These are phyloP conservation scores for Neltuma alba DNA, from an alignment of 306 rosid species.

Conservation along the genomic window DNA sequence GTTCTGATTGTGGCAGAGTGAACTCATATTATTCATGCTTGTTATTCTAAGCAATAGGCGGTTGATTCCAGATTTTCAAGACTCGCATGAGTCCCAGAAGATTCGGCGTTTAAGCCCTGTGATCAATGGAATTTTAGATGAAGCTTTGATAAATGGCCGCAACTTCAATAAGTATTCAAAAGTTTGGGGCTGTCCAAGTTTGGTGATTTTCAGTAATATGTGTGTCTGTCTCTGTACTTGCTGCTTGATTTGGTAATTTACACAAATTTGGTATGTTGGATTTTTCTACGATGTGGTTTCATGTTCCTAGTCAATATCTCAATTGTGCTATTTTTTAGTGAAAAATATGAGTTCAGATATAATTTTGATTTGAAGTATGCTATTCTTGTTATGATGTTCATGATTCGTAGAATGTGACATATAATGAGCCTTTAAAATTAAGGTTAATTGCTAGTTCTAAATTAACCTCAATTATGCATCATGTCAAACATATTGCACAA, in stretches of 20 bases:
- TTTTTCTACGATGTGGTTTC: background rate
- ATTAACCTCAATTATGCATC: too few relatives aligned
- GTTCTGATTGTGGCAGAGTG: background rate
- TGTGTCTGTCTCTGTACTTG: background rate
- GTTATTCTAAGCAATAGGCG: background rate
- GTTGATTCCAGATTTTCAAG: background rate
- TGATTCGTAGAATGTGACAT: background rate
- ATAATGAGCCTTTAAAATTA: too few relatives aligned
- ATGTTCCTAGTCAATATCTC: background rate
- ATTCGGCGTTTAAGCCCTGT: background rate
- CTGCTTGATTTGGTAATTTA: background rate
- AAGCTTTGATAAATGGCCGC: background rate
- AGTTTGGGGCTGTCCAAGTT: background rate
- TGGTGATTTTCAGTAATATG: background rate
- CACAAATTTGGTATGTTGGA: background rate
- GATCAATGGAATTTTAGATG: background rate
- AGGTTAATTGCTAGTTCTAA: background rate
- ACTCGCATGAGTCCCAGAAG: background rate
- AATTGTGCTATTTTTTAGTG: background rate
- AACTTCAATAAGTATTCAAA: background rate
- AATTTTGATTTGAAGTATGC: background rate
- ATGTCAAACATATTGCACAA: too few relatives aligned
- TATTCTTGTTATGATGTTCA: background rate
- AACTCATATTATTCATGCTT: background rate
- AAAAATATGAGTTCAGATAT: background rate